Conservation (phyloP, 352 stramenopile species). For the Phytophthora pinifolia region DNA sequence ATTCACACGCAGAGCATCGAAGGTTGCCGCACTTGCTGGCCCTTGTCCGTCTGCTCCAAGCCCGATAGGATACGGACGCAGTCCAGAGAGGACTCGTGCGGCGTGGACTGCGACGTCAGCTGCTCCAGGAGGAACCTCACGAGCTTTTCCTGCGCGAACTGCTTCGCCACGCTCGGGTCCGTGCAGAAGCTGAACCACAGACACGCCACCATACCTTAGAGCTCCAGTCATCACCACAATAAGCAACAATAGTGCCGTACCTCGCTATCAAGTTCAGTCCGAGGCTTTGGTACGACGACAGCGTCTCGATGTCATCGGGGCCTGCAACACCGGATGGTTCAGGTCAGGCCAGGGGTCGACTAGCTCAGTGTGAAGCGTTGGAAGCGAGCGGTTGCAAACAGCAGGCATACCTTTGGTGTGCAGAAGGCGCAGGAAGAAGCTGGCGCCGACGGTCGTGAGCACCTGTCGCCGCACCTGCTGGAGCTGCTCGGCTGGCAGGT, state of each 20-base stretch:
- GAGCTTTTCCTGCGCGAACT: conserved; percentile 72
- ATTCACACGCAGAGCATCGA: conserved; percentile 24
- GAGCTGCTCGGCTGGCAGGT: conserved; percentile 43
- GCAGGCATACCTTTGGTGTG: conserved; percentile 56
- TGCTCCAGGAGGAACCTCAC: conserved; percentile 59
- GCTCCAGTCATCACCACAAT: background rate
- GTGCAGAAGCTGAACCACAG: conserved; percentile 55
- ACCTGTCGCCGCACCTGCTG: conserved; percentile 59
- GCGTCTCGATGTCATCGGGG: conserved; percentile 39
- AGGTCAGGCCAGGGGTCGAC: background rate
- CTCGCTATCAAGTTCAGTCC: conserved; percentile 83
- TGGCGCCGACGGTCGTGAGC: conserved; percentile 57
- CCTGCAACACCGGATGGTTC: conserved; percentile 25
- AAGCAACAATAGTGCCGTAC: conserved; percentile 20
- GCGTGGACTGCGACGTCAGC: conserved; percentile 28
- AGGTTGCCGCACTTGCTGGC: conserved; percentile 33
- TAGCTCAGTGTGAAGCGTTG: background rate
- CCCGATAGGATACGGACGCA: conserved; percentile 54
- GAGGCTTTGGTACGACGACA: conserved; percentile 77
- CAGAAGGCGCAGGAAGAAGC: conserved; percentile 81
- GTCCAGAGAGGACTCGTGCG: conserved; percentile 39
- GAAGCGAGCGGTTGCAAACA: background rate
- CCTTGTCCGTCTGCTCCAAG: conserved; percentile 48
- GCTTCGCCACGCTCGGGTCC: conserved; percentile 42
- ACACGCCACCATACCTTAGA: background rate